Evolutionary conservation across 768 basidiomycete genomes (phyloP), one percentile per base, ranked within the genome.

Genomic region (Clavulina sp.): DNA sequence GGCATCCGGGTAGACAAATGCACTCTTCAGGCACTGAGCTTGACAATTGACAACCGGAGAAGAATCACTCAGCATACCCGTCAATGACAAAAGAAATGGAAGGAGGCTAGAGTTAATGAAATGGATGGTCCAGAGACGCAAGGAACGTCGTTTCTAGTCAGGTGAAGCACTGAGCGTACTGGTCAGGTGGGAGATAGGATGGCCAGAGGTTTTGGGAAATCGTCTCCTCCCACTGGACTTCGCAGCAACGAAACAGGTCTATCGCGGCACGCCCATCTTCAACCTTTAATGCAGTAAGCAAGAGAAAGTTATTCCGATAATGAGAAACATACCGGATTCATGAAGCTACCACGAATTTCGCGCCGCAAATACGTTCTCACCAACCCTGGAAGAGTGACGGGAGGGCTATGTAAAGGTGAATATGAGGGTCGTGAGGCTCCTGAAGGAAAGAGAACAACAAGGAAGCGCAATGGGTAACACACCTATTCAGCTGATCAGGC

Each of bases 191-290:
- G 38, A 54, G 53, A 23, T 48, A 48, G 30, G 49, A 54, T 19
- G 53, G 53, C 53, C 53, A 54, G 29, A 50, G 49, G 28, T 49
- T 49, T 18, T 28, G 30, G 30, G 28, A 28, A 31, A 54, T 51
- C 53, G 21, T 26, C 50, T 49, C 53, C 29, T 54, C 53, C 53
- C 53, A 54, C 23, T 54, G 49, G 43, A 50, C 48, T 33, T 54
- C 46, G 28, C 51, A 49, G 4, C 49, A 51, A 24, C 53, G 33
- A 32, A 50, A 54, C 34, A 54, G 38, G 40, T 54, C 53, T 41
- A 54, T 51, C n/a, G 53, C 13, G 34, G 53, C 53, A 9, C 53
- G 2, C n/a, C 38, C 26, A 6, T 31, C 36, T 41, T 54, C 53
- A 33, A 36, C 53, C 49, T 50, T 13, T n/a, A 23, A 7, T 7